Evolutionary conservation across 2,329 filamentous ascomycete genomes (phyloP).

Genomic region (Lasiodiplodia sp.): DNA sequence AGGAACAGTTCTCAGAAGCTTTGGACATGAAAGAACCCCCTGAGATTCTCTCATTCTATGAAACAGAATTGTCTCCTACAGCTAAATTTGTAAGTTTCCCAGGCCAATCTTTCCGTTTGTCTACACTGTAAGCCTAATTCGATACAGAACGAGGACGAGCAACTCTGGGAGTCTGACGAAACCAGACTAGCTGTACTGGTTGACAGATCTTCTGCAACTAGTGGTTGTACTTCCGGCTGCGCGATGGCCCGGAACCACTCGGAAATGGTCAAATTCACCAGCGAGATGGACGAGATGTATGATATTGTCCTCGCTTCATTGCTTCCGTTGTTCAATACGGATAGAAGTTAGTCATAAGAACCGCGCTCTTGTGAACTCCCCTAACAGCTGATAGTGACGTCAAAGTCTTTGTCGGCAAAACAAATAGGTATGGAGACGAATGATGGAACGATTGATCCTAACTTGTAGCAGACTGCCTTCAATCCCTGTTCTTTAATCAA

Average conservation of each 20-base stretch:
- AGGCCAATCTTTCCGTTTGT: no score
- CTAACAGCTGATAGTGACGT: background rate
- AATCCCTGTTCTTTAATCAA: background rate
- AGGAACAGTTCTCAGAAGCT: background rate
- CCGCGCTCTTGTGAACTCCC: no score
- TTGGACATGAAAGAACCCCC: background rate
- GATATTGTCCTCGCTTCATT: background rate
- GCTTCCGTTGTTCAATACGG: accelerated
- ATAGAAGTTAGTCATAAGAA: background rate
- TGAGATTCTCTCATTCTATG: slow-evolving; percentile 5
- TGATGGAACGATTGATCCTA: no score
- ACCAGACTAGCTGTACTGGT: background rate
- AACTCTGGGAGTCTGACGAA: background rate
- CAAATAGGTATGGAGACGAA: background rate
- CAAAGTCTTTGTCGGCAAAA: background rate
- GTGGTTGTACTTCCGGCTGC: background rate
- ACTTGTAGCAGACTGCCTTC: background rate
- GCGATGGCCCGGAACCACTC: slow-evolving; percentile 2
- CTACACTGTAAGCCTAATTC: no score
- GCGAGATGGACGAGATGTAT: background rate
- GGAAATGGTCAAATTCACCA: slow-evolving; percentile 2
- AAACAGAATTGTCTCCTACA: slow-evolving; percentile 4
- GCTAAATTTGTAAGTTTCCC: background rate
- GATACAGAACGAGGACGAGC: no score
- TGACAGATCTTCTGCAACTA: background rate